These are phyloP conservation scores for Dorcoceras hygrometricum DNA, from an alignment of 257 asterid genomes.

Conservation along the genomic window DNA sequence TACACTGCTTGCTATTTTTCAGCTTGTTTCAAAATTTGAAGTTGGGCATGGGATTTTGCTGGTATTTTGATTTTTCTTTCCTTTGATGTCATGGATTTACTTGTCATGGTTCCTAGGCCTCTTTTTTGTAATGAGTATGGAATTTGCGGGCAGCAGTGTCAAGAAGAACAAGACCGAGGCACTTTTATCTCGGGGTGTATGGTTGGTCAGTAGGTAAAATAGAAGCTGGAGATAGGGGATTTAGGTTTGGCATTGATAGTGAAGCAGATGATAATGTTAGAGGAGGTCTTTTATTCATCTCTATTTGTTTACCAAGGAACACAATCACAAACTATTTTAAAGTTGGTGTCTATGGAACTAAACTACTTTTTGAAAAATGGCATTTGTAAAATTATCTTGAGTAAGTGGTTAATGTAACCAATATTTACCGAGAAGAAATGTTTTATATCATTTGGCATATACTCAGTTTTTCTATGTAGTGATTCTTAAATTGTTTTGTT, in stretches of 20 bases:
- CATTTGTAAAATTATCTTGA: neutral
- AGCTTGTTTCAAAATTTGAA: neutral
- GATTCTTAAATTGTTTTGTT: conserved; percentile 26
- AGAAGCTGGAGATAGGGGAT: neutral
- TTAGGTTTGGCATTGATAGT: conserved; percentile 8
- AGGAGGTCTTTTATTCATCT: neutral
- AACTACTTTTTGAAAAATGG: neutral
- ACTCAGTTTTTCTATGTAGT: conserved; percentile 20
- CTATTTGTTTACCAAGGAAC: neutral
- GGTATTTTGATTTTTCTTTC: neutral
- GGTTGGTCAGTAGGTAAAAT: conserved; percentile 3
- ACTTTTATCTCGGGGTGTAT: conserved; percentile 6
- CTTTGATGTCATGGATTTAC: conserved; percentile 7
- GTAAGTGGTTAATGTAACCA: neutral
- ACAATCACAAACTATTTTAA: neutral
- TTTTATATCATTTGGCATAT: conserved; percentile 5
- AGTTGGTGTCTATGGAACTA: neutral
- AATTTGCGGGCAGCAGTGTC: neutral
- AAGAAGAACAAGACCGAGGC: neutral
- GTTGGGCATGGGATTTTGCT: neutral
- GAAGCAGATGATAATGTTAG: conserved; percentile 8
- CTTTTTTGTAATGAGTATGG: conserved; percentile 14
- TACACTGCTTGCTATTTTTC: conserved; percentile 1
- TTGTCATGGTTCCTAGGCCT: conserved; percentile 2
- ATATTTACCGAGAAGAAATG: conserved; percentile 8